Evolutionary conservation across 2,329 filamentous ascomycete genomes (phyloP), one percentile per base, ranked within the genome.

Genomic region (Penicillium sp.): DNA sequence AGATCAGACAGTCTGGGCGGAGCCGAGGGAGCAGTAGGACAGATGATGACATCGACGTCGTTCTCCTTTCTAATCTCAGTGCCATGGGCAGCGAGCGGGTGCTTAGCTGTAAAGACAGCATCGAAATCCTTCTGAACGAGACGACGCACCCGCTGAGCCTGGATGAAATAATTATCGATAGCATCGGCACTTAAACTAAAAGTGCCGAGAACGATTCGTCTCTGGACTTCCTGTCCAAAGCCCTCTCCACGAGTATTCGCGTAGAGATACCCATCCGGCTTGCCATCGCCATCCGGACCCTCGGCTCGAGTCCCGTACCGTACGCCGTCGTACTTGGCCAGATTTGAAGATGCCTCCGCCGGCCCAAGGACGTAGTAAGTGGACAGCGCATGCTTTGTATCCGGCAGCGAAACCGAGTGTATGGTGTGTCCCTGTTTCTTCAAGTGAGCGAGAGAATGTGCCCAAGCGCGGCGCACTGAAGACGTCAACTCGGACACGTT

Each of bases 241-340:
- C 87, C 87, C 32, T 79, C 73, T 13, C 87, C 88, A 53, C 94
- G 85, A 0, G 90, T 91, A 39, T 82, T 79, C 0, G 92, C 86
- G 71, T 94, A 97, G 1, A 96, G 79, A 51, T 72, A 71, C 0
- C 86, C 82, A 34, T 67, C 67, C 8, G 61, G 40, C n/a, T 83
- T 81, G 8, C 81, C 81, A 10, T 77, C 79, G 5, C 81, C 78
- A 52, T 84, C 85, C n/a, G 68, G 61, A 9, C 67, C 67, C 9
- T 75, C 71, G 1, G 72, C 76, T 29, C 86, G 82, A 18, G 79
- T 80, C 1, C 94, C 94, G 73, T 96, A 99, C 10, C 94, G 88
- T n/a, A 97, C 86, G 18, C 94, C 94, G 66, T 99, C 95, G 72
- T 97, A 99, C 71, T 96, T 97, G 54, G 94, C 91, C 2, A 99